Percentiles rank a stretch among this genome's conserved stretches.
Evolutionary conservation across 805 yeast genomes (phyloP).

Genomic region (Barnettozyma botsteinii): DNA sequence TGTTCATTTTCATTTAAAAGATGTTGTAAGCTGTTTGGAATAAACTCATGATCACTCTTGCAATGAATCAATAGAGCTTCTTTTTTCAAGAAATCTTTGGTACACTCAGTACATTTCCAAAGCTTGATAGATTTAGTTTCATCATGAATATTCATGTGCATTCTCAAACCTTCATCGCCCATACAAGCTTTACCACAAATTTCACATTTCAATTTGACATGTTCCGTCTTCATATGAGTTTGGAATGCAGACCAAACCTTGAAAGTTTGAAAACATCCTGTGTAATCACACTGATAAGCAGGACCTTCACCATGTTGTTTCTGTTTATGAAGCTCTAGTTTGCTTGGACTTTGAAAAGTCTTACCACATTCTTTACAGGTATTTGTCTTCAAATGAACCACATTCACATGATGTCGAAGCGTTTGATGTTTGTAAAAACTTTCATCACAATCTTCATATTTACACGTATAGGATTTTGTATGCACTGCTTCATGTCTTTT

Average conservation of each 20-base stretch:
- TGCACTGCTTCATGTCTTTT: constrained; percentile 82
- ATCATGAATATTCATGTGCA: constrained; percentile 73
- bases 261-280: constrained; percentile 55
- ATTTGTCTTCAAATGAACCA: constrained; percentile 52
- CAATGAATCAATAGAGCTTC: constrained; percentile 54
- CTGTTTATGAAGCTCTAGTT: constrained; percentile 59
- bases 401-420: constrained; percentile 61
- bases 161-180: constrained; percentile 60
- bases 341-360: constrained; percentile 55
- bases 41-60: constrained; percentile 33
- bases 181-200: constrained; percentile 68
- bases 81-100: constrained; percentile 47
- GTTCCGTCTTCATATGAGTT: constrained; percentile 63
- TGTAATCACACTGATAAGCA: constrained; percentile 54
- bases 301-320: constrained; percentile 57
- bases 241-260: constrained; percentile 71
- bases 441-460: constrained; percentile 55
- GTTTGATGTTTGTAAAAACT: constrained; percentile 72
- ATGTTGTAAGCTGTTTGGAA: constrained; percentile 16
- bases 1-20: background rate
- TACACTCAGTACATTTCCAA: constrained; percentile 64
- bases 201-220: constrained; percentile 60
- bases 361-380: constrained; percentile 61
- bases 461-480: constrained; percentile 56
- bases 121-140: constrained; percentile 31